A percentile compares a stretch with the other conserved stretches of the same genome.
These are phyloP conservation scores for Cryptosporidium xiaoi DNA, from an alignment of 169 alveolate species.

Conservation along the genomic window DNA sequence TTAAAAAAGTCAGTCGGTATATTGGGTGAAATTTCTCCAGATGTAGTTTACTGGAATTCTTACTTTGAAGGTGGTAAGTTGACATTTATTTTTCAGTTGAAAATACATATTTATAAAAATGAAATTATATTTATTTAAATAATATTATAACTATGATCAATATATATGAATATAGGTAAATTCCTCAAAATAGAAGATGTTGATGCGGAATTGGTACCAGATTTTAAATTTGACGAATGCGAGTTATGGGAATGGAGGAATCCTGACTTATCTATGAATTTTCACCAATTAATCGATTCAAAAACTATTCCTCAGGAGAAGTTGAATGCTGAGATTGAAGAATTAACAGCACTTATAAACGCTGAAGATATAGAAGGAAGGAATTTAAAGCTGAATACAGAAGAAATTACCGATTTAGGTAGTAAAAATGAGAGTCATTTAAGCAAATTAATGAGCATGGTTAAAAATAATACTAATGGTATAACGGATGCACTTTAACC, in stretches of 20 bases:
- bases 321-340: neutral
- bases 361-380: neutral
- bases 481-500: too few species aligned
- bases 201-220: conserved; percentile 27
- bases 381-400: neutral
- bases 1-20: conserved; percentile 19
- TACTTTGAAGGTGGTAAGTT: conserved; percentile 62
- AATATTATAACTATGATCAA: neutral
- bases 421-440: too few species aligned
- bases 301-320: conserved; percentile 41
- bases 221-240: conserved; percentile 56
- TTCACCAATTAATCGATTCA: conserved; percentile 59
- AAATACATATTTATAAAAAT: neutral
- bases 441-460: too few species aligned
- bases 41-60: conserved; percentile 13
- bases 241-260: conserved; percentile 72
- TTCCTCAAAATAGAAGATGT: conserved; percentile 20
- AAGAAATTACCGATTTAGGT: too few species aligned
- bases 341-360: conserved; percentile 1
- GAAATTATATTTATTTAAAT: neutral
- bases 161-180: conserved; percentile 8
- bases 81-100: neutral
- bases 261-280: conserved; percentile 43
- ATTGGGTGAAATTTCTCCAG: conserved; percentile 15
- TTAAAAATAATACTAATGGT: too few species aligned